phyloP scores from a whole-genome alignment of 345 rosid genomes.

The Melastoma malabathricum region DNA sequence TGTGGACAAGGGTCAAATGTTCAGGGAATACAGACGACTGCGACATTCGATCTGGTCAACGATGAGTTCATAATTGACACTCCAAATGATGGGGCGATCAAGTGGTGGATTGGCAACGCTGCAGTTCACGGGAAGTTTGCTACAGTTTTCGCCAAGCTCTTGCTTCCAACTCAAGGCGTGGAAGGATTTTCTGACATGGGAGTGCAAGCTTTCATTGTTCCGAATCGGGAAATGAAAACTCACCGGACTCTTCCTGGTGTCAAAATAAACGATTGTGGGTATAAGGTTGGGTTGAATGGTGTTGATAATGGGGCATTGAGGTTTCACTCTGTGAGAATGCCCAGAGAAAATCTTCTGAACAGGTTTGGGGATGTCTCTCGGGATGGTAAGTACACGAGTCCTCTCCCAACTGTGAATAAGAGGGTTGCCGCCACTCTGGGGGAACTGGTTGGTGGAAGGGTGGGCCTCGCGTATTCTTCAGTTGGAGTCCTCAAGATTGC shows the following conservation, averaged over 20 bases:
- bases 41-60: conserved; percentile 66
- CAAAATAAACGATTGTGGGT: conserved; percentile 90
- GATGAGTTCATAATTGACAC: conserved; percentile 81
- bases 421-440: conserved; percentile 93
- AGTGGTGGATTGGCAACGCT: conserved; percentile 99
- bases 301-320: conserved; percentile 96
- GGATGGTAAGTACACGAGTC: conserved; percentile 94
- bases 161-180: conserved; percentile 71
- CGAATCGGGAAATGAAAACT: conserved; percentile 69
- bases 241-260: conserved; percentile 80
- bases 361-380: conserved; percentile 90
- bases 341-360: conserved; percentile 91
- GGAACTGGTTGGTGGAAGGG: conserved; percentile 98
- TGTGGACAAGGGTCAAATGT: conserved; percentile 69
- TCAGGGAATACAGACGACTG: conserved; percentile 85
- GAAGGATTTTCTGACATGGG: conserved; percentile 81
- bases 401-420: conserved; percentile 82
- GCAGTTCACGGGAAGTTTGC: conserved; percentile 98
- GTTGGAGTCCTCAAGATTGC: conserved; percentile 78
- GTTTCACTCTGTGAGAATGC: conserved; percentile 75
- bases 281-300: conserved; percentile 90
- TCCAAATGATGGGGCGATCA: conserved; percentile 90
- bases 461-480: conserved; percentile 78
- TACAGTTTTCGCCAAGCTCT: conserved; percentile 73
- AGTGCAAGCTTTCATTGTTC: conserved; percentile 95